Base-by-base conservation (phyloP, 352 stramenopile genomes). In the Pythium biforme region DNA sequence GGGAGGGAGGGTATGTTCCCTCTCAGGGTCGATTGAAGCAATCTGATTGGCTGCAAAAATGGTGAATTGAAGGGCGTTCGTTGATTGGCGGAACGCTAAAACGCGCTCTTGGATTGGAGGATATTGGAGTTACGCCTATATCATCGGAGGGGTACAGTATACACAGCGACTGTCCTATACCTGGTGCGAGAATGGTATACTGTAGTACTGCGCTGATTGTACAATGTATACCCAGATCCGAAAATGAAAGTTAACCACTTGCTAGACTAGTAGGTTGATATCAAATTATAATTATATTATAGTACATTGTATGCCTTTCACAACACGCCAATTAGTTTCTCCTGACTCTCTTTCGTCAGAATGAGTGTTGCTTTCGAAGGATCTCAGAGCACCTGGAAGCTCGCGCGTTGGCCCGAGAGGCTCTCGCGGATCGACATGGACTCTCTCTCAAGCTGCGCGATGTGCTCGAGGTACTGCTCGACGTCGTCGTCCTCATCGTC, bases 61-160 rank as follows among this genome's bases (percentile, higher is more conserved):
- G 26, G 10, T 33, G 17, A 10, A 40, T 59, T 49, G 10, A 41
- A 48, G 9, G n/a, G 20, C 11, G 12, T n/a, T 25, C 3, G 25
- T 4, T 59, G 55, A 69, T 69, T 69, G 62, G 62, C 29, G 62
- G 62, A 60, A 64, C 39, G 0, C 7, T 43, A 55, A 59, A 41
- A 14, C 6, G 22, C 9, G 4, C 1, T 27, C 8, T 62, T 17
- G 31, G 50, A 67, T 67, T 67, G 60, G 55, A 43, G 15, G 12
- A 43, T 43, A n/a, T n/a, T n/a, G n/a, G n/a, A n/a, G n/a, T n/a
- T n/a, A n/a, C n/a, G n/a, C n/a, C n/a, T n/a, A n/a, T n/a, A n/a
- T n/a, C n/a, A n/a, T n/a, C n/a, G n/a, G n/a, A n/a, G n/a, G n/a
- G n/a, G n/a, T n/a, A n/a, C n/a, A n/a, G n/a, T n/a, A 43, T 43